Evolutionary conservation across 306 rosid species (phyloP).

Genomic region (Castanea mollissima): DNA sequence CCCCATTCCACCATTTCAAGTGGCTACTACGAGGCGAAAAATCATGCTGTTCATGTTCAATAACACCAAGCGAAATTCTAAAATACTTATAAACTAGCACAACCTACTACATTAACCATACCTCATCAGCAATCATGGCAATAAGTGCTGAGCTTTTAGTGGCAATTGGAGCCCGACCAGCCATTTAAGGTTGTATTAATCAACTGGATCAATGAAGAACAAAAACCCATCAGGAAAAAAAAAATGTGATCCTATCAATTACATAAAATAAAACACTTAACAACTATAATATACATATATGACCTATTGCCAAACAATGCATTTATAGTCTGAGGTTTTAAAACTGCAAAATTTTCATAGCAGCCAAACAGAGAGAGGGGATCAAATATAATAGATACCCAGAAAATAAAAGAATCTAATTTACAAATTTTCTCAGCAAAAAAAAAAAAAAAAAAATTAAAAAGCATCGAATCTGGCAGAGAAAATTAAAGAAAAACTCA

Average conservation of each 20-base stretch:
- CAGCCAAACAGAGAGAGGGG: background rate
- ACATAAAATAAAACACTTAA: background rate
- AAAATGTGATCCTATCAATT: background rate
- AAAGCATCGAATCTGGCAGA: background rate
- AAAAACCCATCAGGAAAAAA: background rate
- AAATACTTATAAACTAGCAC: background rate
- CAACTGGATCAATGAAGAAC: slow-evolving; percentile 1
- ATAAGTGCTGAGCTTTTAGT: slow-evolving; percentile 64
- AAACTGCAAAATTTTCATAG: background rate
- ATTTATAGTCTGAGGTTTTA: background rate
- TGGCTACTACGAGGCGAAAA: background rate
- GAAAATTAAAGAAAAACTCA: background rate
- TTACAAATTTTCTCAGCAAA: background rate
- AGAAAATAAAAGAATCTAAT: background rate
- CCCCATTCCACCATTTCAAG: too few species aligned
- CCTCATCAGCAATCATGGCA: slow-evolving; percentile 97
- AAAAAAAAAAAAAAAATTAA: background rate
- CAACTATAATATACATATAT: background rate
- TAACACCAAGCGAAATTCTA: background rate
- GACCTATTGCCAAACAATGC: background rate
- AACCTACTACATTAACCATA: slow-evolving; percentile 22
- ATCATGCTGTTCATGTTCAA: background rate
- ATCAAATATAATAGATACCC: too few species aligned
- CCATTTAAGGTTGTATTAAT: slow-evolving; percentile 38
- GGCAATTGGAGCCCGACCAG: slow-evolving; percentile 60